A percentile compares a stretch with the other conserved stretches of the same genome.
These are phyloP conservation scores for Cyberlindnera mrakii DNA, from an alignment of 805 yeast species.

Conservation along the genomic window DNA sequence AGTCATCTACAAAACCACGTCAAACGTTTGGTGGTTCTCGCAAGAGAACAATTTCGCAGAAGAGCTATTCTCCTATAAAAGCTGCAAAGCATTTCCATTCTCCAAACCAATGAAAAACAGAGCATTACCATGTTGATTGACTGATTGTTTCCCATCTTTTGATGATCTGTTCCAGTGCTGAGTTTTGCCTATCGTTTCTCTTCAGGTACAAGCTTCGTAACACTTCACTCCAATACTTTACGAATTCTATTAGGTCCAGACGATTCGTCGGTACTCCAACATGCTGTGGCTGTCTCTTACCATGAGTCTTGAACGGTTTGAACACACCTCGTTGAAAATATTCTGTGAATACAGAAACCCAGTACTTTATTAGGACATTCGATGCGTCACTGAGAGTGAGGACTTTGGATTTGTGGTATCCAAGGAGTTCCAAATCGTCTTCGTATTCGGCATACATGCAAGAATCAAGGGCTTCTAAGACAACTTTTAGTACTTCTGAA, in stretches of 20 bases:
- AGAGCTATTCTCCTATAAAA: constrained; percentile 19
- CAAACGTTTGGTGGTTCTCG: constrained; percentile 19
- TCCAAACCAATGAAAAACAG: neutral
- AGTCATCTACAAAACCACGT: neutral
- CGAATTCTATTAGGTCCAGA: constrained; percentile 33
- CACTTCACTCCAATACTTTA: constrained; percentile 46
- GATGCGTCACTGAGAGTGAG: constrained; percentile 37
- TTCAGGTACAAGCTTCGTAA: constrained; percentile 37
- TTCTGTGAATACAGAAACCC: constrained; percentile 53
- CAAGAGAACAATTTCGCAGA: constrained; percentile 17
- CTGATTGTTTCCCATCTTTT: constrained; percentile 29
- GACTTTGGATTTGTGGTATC: constrained; percentile 35
- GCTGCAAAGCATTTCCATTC: constrained; percentile 16
- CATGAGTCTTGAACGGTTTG: constrained; percentile 19
- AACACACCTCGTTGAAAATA: constrained; percentile 29
- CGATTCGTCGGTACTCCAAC: constrained; percentile 24
- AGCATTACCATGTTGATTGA: neutral
- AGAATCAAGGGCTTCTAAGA: constrained; percentile 40
- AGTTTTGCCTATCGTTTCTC: constrained; percentile 26
- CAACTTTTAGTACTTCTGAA: constrained; percentile 35
- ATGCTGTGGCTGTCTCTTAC: constrained; percentile 22
- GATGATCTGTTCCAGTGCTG: constrained; percentile 26
- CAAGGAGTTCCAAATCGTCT: constrained; percentile 44
- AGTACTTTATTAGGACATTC: constrained; percentile 36
- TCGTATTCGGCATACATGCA: constrained; percentile 53